Percentiles rank a stretch among this genome's conserved stretches.
These are phyloP conservation scores for Arbutus unedo DNA, from an alignment of 148 eudicot species.

Conservation along the genomic window DNA sequence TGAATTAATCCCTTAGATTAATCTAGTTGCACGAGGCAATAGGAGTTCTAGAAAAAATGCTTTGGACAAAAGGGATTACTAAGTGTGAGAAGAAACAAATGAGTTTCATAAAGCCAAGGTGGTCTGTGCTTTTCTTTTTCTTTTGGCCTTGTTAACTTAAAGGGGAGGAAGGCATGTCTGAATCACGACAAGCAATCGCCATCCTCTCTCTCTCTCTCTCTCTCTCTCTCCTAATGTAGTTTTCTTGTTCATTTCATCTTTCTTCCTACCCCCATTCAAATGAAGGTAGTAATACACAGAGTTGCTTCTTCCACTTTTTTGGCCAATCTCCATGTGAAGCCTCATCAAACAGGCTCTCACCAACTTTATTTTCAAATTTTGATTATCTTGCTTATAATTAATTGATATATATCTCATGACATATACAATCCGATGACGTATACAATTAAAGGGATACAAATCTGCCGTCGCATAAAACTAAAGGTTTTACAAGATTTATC, in stretches of 20 bases:
- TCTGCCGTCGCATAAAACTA: no score
- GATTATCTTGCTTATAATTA: background rate
- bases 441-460: no score
- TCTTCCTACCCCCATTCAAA: background rate
- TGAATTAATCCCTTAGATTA: no score
- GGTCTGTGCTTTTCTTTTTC: background rate
- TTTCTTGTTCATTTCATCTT: background rate
- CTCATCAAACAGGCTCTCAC: background rate
- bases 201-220: background rate
- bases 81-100: background rate
- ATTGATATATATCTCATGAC: background rate
- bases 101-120: background rate
- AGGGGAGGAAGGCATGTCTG: background rate
- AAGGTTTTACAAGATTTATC: no score
- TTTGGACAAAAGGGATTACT: background rate
- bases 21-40: no score
- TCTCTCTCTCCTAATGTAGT: background rate
- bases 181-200: background rate
- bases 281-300: background rate
- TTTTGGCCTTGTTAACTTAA: background rate
- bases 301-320: constrained; percentile 1
- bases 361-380: background rate
- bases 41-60: background rate
- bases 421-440: no score
- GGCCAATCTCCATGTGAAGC: background rate